These are phyloP conservation scores for Lasiodiplodia citricola DNA, from an alignment of 2,329 filamentous ascomycete genomes.

Conservation along the genomic window DNA sequence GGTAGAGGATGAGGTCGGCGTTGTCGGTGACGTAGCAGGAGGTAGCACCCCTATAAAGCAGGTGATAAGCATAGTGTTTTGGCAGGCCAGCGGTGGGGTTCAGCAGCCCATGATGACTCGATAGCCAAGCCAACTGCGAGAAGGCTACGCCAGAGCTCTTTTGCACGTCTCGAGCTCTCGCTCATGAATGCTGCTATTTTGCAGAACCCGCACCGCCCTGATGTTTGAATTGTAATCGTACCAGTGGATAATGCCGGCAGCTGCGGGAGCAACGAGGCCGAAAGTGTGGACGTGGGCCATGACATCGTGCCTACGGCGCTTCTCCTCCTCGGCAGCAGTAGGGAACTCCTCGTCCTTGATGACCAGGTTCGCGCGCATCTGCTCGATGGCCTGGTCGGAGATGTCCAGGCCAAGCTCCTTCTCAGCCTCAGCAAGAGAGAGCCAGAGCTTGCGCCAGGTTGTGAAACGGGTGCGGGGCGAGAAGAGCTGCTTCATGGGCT, in stretches of 20 bases:
- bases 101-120: neutral
- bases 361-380: slow-evolving; percentile 52
- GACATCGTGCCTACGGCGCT: slow-evolving; percentile 63
- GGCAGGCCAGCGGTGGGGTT: neutral
- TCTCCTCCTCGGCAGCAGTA: slow-evolving; percentile 55
- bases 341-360: slow-evolving; percentile 56
- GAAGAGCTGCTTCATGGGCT: slow-evolving; percentile 69
- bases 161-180: neutral
- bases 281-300: slow-evolving; percentile 76
- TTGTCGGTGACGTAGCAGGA: slow-evolving; percentile 74
- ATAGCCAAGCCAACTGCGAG: neutral
- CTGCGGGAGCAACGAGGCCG: slow-evolving; percentile 73
- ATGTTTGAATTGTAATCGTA: slow-evolving; percentile 44
- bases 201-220: neutral
- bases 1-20: slow-evolving; percentile 76
- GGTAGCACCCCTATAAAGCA: slow-evolving; percentile 52
- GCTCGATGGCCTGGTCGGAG: slow-evolving; percentile 63
- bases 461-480: slow-evolving; percentile 74
- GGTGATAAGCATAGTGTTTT: neutral
- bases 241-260: slow-evolving; percentile 83
- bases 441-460: slow-evolving; percentile 86
- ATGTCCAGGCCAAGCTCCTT: slow-evolving; percentile 81
- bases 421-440: slow-evolving; percentile 81
- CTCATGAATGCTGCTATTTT: neutral
- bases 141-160: neutral